Conservation (phyloP, 2,329 filamentous ascomycete species). For the Colletotrichum horii region DNA sequence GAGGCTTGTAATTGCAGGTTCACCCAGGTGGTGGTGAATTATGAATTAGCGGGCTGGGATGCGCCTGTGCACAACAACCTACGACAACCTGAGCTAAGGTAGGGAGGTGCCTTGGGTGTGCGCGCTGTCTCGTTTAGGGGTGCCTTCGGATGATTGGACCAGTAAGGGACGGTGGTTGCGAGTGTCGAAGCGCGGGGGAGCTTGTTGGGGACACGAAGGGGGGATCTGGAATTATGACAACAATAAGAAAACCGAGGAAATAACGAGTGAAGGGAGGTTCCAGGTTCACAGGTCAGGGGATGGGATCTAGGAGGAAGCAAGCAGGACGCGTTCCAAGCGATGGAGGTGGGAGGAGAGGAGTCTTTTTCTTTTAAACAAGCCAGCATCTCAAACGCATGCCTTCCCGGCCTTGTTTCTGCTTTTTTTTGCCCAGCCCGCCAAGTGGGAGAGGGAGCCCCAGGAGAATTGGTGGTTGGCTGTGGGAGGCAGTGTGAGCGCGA, state of each 20-base stretch:
- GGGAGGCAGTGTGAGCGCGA: background rate
- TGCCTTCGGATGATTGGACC: constrained; percentile 10
- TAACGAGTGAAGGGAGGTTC: constrained; percentile 15
- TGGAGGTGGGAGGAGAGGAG: background rate
- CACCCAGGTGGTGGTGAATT: background rate
- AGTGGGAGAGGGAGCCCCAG: constrained; percentile 1
- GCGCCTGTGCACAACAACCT: constrained; percentile 10
- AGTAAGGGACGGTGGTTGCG: background rate
- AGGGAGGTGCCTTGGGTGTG: background rate
- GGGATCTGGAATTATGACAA: background rate
- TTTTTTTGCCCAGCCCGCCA: constrained; percentile 14
- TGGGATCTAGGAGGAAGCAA: constrained; percentile 2
- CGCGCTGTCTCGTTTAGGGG: background rate
- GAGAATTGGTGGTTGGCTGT: background rate
- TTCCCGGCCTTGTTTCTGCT: constrained; percentile 9
- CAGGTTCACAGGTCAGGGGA: constrained; percentile 6
- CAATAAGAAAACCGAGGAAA: background rate
- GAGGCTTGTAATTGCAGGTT: constrained; percentile 15
- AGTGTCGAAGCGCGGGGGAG: background rate
- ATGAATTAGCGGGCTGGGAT: constrained; percentile 3
- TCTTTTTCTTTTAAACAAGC: constrained; percentile 12
- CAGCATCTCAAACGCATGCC: constrained; percentile 10
- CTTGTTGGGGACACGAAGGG: background rate
- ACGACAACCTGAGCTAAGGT: background rate
- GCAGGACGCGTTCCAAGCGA: background rate